Conservation (phyloP, 331 rosid genomes). For the Phaseolus coccineus region DNA sequence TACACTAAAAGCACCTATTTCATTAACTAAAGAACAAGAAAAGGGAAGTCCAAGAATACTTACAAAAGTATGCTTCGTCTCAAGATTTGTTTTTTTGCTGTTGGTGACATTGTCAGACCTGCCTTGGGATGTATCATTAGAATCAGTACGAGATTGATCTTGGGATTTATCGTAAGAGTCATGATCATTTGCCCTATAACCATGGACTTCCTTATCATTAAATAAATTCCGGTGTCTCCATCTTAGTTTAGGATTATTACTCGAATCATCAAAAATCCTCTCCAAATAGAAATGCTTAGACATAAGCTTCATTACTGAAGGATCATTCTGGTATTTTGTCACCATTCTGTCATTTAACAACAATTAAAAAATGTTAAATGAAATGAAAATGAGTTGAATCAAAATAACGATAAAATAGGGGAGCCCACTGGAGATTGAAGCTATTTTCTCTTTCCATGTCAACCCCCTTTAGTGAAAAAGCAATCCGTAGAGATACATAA, state of each 20-base stretch:
- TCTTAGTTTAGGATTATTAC: constrained; percentile 63
- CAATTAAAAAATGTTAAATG: constrained; percentile 13
- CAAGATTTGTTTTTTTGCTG: constrained; percentile 33
- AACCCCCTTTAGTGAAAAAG: constrained; percentile 1
- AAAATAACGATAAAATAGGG: constrained; percentile 15
- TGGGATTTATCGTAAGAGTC: constrained; percentile 53
- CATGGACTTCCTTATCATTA: constrained; percentile 57
- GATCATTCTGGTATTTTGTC: constrained; percentile 58
- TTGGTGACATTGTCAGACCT: constrained; percentile 32
- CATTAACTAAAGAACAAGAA: constrained; percentile 23
- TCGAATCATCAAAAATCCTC: constrained; percentile 75
- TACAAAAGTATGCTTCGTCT: constrained; percentile 41
- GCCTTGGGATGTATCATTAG: constrained; percentile 45
- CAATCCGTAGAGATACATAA: constrained; percentile 7
- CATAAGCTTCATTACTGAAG: constrained; percentile 57
- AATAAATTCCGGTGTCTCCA: constrained; percentile 85
- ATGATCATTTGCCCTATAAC: constrained; percentile 52
- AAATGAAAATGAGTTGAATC: constrained; percentile 17
- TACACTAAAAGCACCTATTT: constrained; percentile 1
- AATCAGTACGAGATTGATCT: constrained; percentile 41
- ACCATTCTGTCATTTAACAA: constrained; percentile 68
- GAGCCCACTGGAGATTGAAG: constrained; percentile 12
- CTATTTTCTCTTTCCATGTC: neutral
- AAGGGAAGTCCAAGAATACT: constrained; percentile 41
- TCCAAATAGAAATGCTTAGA: constrained; percentile 79